Evolutionary conservation across 2,329 filamentous ascomycete genomes (phyloP).

Genomic region (Epichloe aotearoae): DNA sequence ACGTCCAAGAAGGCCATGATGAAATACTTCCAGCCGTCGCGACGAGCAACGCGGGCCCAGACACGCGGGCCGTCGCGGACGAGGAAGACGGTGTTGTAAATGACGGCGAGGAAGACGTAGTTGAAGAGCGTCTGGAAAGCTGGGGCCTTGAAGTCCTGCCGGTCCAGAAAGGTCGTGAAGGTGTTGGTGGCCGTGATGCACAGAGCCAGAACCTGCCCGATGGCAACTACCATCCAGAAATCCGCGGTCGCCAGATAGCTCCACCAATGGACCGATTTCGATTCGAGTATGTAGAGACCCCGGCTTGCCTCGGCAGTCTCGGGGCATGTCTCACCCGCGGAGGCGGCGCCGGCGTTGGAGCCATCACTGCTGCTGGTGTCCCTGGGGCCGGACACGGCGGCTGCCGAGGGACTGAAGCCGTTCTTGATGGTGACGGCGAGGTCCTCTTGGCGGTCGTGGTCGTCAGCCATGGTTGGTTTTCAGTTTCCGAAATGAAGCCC

Average conservation of each 20-base stretch:
- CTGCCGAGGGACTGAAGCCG: constrained; percentile 7
- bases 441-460: not conserved
- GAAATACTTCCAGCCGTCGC: constrained; percentile 85
- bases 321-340: constrained; percentile 4
- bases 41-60: constrained; percentile 49
- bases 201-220: constrained; percentile 76
- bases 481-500: not conserved
- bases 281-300: constrained; percentile 43
- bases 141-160: constrained; percentile 62
- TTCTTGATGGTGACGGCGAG: constrained; percentile 7
- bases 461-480: not conserved
- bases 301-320: constrained; percentile 28
- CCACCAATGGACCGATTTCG: constrained; percentile 44
- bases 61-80: constrained; percentile 64
- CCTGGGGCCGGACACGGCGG: constrained; percentile 6
- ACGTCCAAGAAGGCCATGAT: constrained; percentile 90
- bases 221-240: constrained; percentile 70
- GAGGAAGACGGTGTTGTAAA: constrained; percentile 72
- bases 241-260: constrained; percentile 71
- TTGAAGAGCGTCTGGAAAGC: constrained; percentile 95
- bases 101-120: constrained; percentile 68
- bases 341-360: constrained; percentile 2
- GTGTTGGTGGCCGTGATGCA: constrained; percentile 92
- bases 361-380: constrained; percentile 4
- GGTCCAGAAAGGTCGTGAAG: constrained; percentile 62